Conservation (phyloP, 2,329 filamentous ascomycete species). For the Pseudogymnoascus sp. region DNA sequence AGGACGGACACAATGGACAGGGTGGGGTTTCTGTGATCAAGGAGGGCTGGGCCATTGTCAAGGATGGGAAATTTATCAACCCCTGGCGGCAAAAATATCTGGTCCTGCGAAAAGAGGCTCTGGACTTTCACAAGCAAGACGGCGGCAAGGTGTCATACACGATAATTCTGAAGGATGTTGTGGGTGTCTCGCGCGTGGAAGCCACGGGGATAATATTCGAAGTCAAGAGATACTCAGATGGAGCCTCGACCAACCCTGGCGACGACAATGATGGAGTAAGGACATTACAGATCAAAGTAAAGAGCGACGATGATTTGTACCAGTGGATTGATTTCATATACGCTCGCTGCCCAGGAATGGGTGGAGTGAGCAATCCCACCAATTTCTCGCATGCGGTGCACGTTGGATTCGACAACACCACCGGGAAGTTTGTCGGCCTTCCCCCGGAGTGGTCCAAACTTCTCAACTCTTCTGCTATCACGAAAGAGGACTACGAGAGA, state of each 20-base stretch:
- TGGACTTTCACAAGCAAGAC: conserved; percentile 92
- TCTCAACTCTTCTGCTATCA: conserved; percentile 91
- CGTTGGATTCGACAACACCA: conserved; percentile 92
- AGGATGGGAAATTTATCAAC: conserved; percentile 82
- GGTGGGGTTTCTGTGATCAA: conserved; percentile 68
- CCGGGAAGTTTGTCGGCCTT: conserved; percentile 87
- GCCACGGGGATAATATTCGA: conserved; percentile 89
- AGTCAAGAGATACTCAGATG: conserved; percentile 68
- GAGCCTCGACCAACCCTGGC: conserved; percentile 60
- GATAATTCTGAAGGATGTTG: conserved; percentile 77
- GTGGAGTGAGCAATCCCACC: conserved; percentile 94
- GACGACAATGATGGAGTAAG: conserved; percentile 63
- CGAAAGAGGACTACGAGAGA: conserved; percentile 96
- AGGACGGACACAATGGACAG: conserved; percentile 50
- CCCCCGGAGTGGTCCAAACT: conserved; percentile 97
- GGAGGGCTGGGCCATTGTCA: conserved; percentile 75
- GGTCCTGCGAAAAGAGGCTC: conserved; percentile 81
- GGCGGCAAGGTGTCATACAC: conserved; percentile 81
- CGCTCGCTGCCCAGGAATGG: conserved; percentile 92
- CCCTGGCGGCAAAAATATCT: conserved; percentile 87
- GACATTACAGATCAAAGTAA: conserved; percentile 85
- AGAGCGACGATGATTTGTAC: conserved; percentile 93
- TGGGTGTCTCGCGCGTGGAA: conserved; percentile 85
- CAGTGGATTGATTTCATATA: conserved; percentile 99
- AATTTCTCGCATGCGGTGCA: conserved; percentile 97